A percentile compares a stretch with the other conserved stretches of the same genome.
Conservation (phyloP, 1,284 basidiomycete genomes). For the Cutaneotrichosporon mucoides region DNA sequence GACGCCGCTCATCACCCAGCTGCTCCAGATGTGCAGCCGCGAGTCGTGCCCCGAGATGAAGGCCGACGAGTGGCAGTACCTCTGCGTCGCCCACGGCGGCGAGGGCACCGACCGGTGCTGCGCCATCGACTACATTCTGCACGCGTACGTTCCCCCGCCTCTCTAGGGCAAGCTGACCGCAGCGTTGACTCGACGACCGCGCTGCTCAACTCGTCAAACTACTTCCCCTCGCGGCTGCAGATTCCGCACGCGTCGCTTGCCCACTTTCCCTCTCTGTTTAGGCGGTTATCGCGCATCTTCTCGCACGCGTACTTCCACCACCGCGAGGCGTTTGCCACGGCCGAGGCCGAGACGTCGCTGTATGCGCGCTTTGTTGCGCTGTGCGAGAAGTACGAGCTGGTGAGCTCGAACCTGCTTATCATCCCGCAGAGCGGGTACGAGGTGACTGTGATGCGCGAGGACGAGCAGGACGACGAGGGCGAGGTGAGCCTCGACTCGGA, state of each 20-base stretch:
- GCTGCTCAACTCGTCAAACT: conserved; percentile 79
- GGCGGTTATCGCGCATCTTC: conserved; percentile 85
- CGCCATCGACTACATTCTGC: conserved; percentile 94
- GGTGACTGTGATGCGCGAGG: conserved; percentile 10
- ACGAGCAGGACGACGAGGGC: conserved; percentile 18
- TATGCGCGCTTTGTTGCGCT: conserved; percentile 87
- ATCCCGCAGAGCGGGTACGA: conserved; percentile 55
- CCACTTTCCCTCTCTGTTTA: conserved; percentile 68
- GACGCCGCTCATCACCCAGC: conserved; percentile 77
- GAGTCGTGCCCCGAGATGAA: conserved; percentile 92
- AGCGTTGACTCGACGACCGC: conserved; percentile 90
- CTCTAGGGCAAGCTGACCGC: conserved; percentile 65
- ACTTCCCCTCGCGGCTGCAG: conserved; percentile 84
- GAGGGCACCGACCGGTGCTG: conserved; percentile 67
- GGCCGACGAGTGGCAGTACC: conserved; percentile 91
- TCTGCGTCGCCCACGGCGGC: conserved; percentile 78
- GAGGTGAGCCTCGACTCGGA: conserved; percentile 5
- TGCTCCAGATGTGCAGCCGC: conserved; percentile 79
- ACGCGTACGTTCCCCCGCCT: conserved; percentile 63
- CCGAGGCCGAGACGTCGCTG: conserved; percentile 72
- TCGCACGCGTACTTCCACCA: conserved; percentile 94
- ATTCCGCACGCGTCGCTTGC: conserved; percentile 75
- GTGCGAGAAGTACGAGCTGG: conserved; percentile 73
- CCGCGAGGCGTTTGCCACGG: conserved; percentile 63
- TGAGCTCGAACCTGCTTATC: conserved; percentile 68